Evolutionary conservation across 495 filamentous ascomycete species (phyloP).

Genomic region (Lentithecium fluviatile): DNA sequence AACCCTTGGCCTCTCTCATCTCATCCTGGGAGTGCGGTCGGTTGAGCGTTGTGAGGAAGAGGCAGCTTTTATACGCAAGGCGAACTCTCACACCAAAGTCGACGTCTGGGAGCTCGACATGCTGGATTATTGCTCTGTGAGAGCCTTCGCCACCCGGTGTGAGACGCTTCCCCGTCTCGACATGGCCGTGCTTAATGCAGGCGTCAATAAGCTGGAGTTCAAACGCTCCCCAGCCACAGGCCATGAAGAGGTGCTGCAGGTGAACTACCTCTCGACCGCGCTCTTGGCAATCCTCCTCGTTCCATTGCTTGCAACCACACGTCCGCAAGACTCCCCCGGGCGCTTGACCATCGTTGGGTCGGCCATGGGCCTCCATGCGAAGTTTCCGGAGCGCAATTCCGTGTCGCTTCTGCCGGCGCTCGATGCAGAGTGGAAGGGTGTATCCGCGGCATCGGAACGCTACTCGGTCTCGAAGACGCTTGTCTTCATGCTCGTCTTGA

Average conservation of each 20-base stretch:
- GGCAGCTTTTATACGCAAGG: conserved; percentile 47
- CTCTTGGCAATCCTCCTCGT: conserved; percentile 48
- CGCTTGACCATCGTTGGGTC: conserved; percentile 36
- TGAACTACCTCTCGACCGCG: conserved; percentile 55
- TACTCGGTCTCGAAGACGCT: conserved; percentile 42
- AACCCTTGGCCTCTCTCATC: conserved; percentile 32
- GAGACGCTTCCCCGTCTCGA: conserved; percentile 6
- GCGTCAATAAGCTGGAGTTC: conserved; percentile 40
- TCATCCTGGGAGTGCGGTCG: conserved; percentile 40
- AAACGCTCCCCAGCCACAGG: conserved; percentile 43
- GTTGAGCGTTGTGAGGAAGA: conserved; percentile 48
- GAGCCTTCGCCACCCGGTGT: conserved; percentile 42
- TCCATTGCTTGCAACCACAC: conserved; percentile 38
- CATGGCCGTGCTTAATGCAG: conserved; percentile 49
- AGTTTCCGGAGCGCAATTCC: conserved; percentile 22
- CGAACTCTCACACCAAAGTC: conserved; percentile 43
- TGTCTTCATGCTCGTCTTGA: conserved; percentile 35
- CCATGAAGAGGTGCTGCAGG: conserved; percentile 52
- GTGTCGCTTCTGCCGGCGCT: conserved; percentile 34
- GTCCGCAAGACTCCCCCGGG: conserved; percentile 20
- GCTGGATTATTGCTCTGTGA: conserved; percentile 51
- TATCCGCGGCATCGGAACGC: conserved; percentile 29
- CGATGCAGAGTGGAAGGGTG: conserved; percentile 27
- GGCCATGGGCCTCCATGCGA: conserved; percentile 31
- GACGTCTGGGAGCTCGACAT: conserved; percentile 58